Base-by-base conservation (phyloP, 345 rosid species). In the Populus euphratica region DNA sequence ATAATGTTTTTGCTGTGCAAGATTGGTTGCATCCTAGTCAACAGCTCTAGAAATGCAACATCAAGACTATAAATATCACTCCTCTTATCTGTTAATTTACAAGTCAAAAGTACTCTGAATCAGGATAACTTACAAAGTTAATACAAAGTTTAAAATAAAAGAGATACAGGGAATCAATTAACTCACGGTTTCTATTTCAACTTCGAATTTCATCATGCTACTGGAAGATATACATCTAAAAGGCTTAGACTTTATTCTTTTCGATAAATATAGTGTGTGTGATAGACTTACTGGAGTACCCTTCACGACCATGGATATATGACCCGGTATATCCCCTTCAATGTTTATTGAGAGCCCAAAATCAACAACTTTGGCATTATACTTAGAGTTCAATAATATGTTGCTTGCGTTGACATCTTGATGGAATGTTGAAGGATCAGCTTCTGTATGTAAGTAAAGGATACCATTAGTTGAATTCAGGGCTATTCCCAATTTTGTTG, bases 61-160 rank as follows among this genome's bases (percentile, higher is more conserved):
- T 97, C 98, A 69, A 96, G 88, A 85, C 98, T 96, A 74, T 96
- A 96, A 21, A 96, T 98, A 67, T 96, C 99, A 38, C 99, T 96
- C 86, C 98, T 96, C 86, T 93, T 96, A 79, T 96, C 99, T 0
- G 99, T 96, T 70, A 96, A 84, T 74, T 92, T 93, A 80, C 89
- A 97, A 23, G 99, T 96, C 54, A 96, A 84, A 96, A 93, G 85
- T 96, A 96, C 79, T 96, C 94, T 0, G 99, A 98, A 71, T 96
- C 98, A 77, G 92, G 96, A 83, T 96, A 96, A 68, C 99, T 98
- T 93, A 88, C 86, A 88, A 79, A 73, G 56, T 72, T 21, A 21
- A 59, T 36, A 77, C 16, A 68, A 72, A 71, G 23, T 67, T 35
- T 56, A 21, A 9, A 56, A 56, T 27, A n/a, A 5, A 56, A 56